These are phyloP conservation scores for Medicago lupulina DNA, from an alignment of 306 rosid species.

Conservation along the genomic window DNA sequence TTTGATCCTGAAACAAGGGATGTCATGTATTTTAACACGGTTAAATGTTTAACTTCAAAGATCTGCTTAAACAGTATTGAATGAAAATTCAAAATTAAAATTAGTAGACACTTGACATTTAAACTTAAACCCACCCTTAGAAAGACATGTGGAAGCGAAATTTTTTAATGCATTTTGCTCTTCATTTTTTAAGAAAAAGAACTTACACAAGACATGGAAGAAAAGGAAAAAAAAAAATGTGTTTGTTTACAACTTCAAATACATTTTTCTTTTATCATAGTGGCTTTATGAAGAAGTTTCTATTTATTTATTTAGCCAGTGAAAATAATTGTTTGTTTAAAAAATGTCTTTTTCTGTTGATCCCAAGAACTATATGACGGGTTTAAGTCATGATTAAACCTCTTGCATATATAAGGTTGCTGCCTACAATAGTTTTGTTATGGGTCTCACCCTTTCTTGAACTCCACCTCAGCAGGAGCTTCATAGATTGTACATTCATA, in stretches of 20 bases:
- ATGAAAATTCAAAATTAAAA: constrained; percentile 26
- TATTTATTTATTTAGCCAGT: not conserved
- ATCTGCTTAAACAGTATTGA: constrained; percentile 35
- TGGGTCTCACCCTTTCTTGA: too few species aligned
- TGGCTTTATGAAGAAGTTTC: not conserved
- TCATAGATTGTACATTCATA: too few species aligned
- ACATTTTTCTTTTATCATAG: not conserved
- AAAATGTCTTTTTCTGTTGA: not conserved
- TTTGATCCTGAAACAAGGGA: constrained; percentile 77
- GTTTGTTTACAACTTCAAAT: not conserved
- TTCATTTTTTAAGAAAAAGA: not conserved
- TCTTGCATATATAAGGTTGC: not conserved
- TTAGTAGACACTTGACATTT: constrained; percentile 12
- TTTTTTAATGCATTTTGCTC: not conserved
- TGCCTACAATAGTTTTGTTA: too few species aligned
- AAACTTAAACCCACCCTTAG: constrained; percentile 17
- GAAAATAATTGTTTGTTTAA: not conserved
- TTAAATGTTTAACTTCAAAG: constrained; percentile 2
- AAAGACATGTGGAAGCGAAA: not conserved
- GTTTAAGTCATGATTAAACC: not conserved
- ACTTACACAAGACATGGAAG: not conserved
- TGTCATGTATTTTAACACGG: constrained; percentile 18
- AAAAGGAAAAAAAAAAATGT: constrained; percentile 1
- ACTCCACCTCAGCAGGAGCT: too few species aligned
- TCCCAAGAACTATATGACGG: not conserved